Base-by-base conservation (phyloP, 768 basidiomycete genomes). In the Krasilnikovozyma curviuscula region DNA sequence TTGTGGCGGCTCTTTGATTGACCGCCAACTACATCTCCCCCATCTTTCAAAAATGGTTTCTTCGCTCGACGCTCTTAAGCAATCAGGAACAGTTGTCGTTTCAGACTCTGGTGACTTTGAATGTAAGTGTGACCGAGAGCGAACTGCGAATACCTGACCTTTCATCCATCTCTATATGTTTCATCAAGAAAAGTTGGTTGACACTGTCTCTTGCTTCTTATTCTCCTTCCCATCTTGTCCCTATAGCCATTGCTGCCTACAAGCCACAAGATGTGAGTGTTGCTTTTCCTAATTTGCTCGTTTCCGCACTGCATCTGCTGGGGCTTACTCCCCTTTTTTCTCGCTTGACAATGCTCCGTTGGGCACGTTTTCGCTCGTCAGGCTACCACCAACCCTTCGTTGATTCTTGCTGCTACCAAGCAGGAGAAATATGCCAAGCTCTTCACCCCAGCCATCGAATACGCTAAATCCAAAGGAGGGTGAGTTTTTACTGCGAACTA, bases 31-130 rank as follows among this genome's bases (percentile, higher is more conserved):
- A n/a, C n/a, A n/a, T n/a, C n/a, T 24, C 40, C 3, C 14, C 25
- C 18, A 4, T n/a, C 6, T 24, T 16, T 41, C 40, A 21, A 53
- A 30, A 23, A 68, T 67, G 67, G 53, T 65, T 49, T 58, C 59
- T 52, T 60, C 63, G 30, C 62, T 68, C 54, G 67, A 68, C 52
- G 54, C 57, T 52, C 81, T 91, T 64, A 91, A 91, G 64, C 74
- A 79, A 58, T 81, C 82, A 59, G 91, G 88, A 60, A 97, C 91
- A 62, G 76, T 82, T 65, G 89, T 97, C 68, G 86, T 91, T 62
- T 88, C 84, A 40, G 91, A 98, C 73, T 89, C 86, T 50, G 91
- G 89, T 47, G 89, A 93, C 68, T 91, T 93, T 63, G 83, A 83
- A 68, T 73, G 85, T 71, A 50, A 61, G 69, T 56, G n/a, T n/a